Evolutionary conservation across 176 grass and related monocot genomes (phyloP).

Genomic region (Elaeis guineensis): DNA sequence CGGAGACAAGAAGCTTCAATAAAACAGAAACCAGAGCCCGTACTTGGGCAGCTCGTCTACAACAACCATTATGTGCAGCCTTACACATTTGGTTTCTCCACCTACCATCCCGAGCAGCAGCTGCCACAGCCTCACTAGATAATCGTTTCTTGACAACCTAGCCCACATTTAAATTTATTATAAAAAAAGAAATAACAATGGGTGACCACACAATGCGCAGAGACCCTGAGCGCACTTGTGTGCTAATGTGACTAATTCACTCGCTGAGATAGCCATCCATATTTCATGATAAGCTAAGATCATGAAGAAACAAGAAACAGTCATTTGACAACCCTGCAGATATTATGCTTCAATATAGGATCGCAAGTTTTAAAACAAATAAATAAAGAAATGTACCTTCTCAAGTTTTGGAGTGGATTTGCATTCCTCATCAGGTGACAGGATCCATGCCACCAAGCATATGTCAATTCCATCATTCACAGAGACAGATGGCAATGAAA

Average conservation of each 20-base stretch:
- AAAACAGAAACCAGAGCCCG: slow-evolving; percentile 65
- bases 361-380: no score
- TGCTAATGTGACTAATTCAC: no score
- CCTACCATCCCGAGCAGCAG: slow-evolving; percentile 78
- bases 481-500: slow-evolving; percentile 50
- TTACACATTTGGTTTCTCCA: slow-evolving; percentile 97
- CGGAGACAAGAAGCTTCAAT: slow-evolving; percentile 58
- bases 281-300: no score
- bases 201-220: no score
- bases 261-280: no score
- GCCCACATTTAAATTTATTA: neutral
- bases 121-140: slow-evolving; percentile 47
- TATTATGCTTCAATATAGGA: no score
- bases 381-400: slow-evolving; percentile 41
- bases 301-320: no score
- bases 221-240: no score
- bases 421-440: slow-evolving; percentile 93
- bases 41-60: slow-evolving; percentile 65
- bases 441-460: slow-evolving; percentile 68
- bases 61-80: slow-evolving; percentile 92
- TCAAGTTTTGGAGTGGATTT: slow-evolving; percentile 72
- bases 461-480: slow-evolving; percentile 67
- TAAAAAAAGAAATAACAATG: neutral
- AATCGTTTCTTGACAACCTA: slow-evolving; percentile 81
- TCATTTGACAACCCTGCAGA: no score